Evolutionary conservation across 495 filamentous ascomycete genomes (phyloP), one percentile per base, ranked within the genome.

Genomic region (Parathielavia appendiculata): DNA sequence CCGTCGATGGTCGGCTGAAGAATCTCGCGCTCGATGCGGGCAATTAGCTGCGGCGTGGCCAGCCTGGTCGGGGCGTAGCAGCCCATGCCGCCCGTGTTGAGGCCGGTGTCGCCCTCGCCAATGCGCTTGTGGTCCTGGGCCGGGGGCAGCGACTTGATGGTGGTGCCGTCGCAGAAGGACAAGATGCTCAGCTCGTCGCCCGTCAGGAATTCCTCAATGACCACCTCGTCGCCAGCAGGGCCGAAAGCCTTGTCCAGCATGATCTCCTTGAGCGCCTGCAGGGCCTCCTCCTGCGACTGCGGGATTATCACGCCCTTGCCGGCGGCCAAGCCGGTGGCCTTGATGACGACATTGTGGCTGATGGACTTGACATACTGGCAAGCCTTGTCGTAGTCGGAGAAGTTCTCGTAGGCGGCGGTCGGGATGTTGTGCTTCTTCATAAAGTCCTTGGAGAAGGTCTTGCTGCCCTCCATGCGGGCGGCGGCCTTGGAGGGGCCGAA

Each of bases 11-110:
- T 95, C 5, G 93, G 95, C 75, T 92, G 83, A 36, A 97, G 79
- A 51, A 97, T 87, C 34, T 85, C 89, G 48, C 81, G 79, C 65
- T 96, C 85, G 56, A 98, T 83, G 63, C 89, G 81, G 23, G 85
- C 86, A 22, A 96, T 75, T 16, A 92, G 76, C 34, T 83, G 80
- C 54, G 85, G 81, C 0, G 89, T 86, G 9, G 88, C 90, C 65
- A 97, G 87, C 56, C 82, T 85, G 0, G 91, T 95, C 17, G 91
- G 91, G 38, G 91, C 91, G 74, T 98, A 98, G 73, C 90, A 95
- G 56, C 93, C 93, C 93, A 98, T 97, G 14, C 93, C 95, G 48
- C 93, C 95, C 8, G 93, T 98, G 75, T 97, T 98, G 19, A 91
- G 88, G 4, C 93, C 93, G 38, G 83, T 80, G 66, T 98, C 93